phyloP scores from a whole-genome alignment of 768 basidiomycete genomes.

The Sistotremastrum suecicum region DNA sequence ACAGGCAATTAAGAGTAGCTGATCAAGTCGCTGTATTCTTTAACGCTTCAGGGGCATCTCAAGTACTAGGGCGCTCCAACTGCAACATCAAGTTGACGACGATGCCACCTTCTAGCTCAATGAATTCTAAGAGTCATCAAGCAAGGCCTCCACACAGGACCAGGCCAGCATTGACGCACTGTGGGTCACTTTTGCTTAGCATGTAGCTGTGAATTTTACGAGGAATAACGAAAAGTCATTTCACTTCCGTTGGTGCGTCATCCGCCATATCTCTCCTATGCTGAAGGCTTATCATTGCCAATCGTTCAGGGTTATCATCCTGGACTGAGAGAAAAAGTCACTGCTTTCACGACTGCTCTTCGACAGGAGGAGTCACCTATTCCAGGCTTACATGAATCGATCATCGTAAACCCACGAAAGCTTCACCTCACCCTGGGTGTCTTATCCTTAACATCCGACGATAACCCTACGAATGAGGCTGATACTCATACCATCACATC shows the following conservation, averaged over 20 bases:
- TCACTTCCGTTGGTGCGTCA: slow-evolving; percentile 2
- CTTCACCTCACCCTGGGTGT: slow-evolving; percentile 67
- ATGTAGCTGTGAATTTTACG: neutral
- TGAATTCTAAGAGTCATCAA: too few relatives aligned
- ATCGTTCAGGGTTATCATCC: slow-evolving; percentile 9
- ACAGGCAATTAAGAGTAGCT: too few relatives aligned
- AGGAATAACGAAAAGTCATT: neutral
- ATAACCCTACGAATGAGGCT: slow-evolving; percentile 9
- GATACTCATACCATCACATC: slow-evolving; percentile 8
- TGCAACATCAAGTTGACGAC: too few relatives aligned
- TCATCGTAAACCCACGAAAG: slow-evolving; percentile 42
- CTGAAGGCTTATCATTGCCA: neutral
- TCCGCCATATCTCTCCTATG: neutral
- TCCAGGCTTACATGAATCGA: slow-evolving; percentile 42
- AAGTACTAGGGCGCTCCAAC: too few relatives aligned
- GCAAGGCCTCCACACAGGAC: neutral
- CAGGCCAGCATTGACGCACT: slow-evolving; percentile 1
- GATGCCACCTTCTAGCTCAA: too few relatives aligned
- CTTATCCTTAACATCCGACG: slow-evolving; percentile 33
- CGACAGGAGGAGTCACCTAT: slow-evolving; percentile 18
- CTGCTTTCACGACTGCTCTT: slow-evolving; percentile 16
- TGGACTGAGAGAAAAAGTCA: slow-evolving; percentile 13
- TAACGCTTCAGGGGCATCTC: too few relatives aligned
- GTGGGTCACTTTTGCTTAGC: neutral
- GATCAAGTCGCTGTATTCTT: too few relatives aligned